Evolutionary conservation across 1,284 basidiomycete genomes (phyloP).

Genomic region (Sparassis latifolia): DNA sequence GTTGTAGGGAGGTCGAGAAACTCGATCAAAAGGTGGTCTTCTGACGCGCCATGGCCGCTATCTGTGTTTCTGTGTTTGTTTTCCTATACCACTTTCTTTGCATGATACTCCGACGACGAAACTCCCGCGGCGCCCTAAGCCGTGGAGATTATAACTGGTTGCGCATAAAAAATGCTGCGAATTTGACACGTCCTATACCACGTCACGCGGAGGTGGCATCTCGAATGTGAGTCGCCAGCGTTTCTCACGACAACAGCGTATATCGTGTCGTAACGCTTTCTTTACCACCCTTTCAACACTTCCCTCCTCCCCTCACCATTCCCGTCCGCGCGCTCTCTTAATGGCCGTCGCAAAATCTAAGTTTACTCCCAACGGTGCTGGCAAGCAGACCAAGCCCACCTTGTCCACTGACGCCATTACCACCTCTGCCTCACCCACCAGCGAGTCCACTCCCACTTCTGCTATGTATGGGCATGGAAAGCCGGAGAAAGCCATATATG

Average conservation of each 20-base stretch:
- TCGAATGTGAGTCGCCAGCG: too few species aligned
- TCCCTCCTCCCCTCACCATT: constrained; percentile 17
- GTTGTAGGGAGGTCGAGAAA: constrained; percentile 79
- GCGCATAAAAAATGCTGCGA: too few species aligned
- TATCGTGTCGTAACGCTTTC: too few species aligned
- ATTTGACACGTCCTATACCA: too few species aligned
- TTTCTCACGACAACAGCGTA: too few species aligned
- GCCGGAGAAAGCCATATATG: constrained; percentile 79
- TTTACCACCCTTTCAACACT: background rate
- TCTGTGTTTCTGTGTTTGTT: constrained; percentile 2
- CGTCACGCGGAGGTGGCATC: too few species aligned
- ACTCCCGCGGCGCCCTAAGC: too few species aligned
- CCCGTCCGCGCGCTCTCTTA: constrained; percentile 4
- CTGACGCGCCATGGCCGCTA: constrained; percentile 23
- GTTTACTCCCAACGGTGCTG: constrained; percentile 32
- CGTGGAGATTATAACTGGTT: too few species aligned
- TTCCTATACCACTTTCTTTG: background rate
- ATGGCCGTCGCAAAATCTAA: constrained; percentile 53
- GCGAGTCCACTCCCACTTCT: constrained; percentile 38
- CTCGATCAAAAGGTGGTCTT: constrained; percentile 70
- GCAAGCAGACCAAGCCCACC: constrained; percentile 34
- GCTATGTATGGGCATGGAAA: constrained; percentile 38
- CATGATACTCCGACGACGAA: background rate
- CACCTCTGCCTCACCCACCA: constrained; percentile 37
- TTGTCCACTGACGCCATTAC: constrained; percentile 25